phyloP scores from a whole-genome alignment of 306 rosid species.

The Acacia melanoxylon region DNA sequence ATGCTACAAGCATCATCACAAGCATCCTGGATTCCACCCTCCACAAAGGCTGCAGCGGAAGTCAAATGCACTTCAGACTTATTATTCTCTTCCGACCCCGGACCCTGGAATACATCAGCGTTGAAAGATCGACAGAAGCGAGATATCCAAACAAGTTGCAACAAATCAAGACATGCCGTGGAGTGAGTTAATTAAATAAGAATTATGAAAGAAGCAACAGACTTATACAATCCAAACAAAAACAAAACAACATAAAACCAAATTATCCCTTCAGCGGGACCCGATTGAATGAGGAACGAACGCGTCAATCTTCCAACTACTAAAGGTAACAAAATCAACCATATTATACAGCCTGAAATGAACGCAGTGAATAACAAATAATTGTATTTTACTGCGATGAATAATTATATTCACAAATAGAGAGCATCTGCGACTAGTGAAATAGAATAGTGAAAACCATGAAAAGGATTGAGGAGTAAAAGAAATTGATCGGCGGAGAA shows the following conservation, averaged over 20 bases:
- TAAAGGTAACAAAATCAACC: neutral
- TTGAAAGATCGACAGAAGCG: neutral
- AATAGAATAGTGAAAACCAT: neutral
- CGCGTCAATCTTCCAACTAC: neutral
- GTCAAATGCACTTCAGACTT: slow-evolving; percentile 79
- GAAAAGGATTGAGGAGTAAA: neutral
- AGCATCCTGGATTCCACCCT: slow-evolving; percentile 97
- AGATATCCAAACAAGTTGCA: neutral
- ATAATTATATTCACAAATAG: neutral
- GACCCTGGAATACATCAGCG: slow-evolving; percentile 41
- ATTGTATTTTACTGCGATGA: neutral
- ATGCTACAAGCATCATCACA: slow-evolving; percentile 97
- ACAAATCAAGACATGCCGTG: neutral
- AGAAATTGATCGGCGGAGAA: neutral
- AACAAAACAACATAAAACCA: neutral
- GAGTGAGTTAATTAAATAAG: neutral
- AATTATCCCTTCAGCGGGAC: neutral
- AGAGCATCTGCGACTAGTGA: neutral
- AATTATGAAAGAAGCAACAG: neutral
- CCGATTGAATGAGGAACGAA: slow-evolving; percentile 20
- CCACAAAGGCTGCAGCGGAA: slow-evolving; percentile 93
- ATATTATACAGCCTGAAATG: neutral
- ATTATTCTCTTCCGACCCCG: slow-evolving; percentile 53
- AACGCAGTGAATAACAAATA: neutral
- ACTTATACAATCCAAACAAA: neutral